Evolutionary conservation across 129 eudicot genomes (phyloP).

Genomic region (Silybum marianum): DNA sequence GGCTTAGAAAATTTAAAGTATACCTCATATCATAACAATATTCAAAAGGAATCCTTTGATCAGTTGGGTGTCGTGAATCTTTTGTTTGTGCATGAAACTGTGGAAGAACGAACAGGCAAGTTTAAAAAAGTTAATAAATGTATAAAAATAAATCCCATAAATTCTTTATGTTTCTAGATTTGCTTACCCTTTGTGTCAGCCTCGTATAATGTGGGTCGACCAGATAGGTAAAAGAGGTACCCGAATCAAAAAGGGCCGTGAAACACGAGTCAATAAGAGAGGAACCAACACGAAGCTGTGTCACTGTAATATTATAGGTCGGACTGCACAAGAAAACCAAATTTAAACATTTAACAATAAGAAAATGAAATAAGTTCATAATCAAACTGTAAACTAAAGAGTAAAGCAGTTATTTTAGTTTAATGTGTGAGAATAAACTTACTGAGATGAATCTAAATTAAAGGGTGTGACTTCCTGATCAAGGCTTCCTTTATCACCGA

Average conservation of each 20-base stretch:
- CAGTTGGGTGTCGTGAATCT: constrained; percentile 70
- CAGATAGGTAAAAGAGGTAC: constrained; percentile 86
- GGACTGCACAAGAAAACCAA: constrained; percentile 54
- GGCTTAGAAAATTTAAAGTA: not conserved
- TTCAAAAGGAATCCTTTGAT: constrained; percentile 86
- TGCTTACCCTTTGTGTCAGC: constrained; percentile 69
- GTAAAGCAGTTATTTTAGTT: not conserved
- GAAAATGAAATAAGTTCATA: not conserved
- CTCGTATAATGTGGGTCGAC: constrained; percentile 62
- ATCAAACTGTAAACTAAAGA: not conserved
- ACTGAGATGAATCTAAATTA: constrained; percentile 65
- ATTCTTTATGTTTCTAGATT: constrained; percentile 4
- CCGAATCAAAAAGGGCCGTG: constrained; percentile 90
- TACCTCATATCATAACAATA: constrained; percentile 95
- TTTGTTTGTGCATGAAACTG: constrained; percentile 72
- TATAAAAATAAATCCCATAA: not conserved
- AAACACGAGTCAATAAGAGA: constrained; percentile 56
- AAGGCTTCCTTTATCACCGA: constrained; percentile 89
- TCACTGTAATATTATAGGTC: constrained; percentile 66
- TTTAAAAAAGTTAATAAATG: not conserved
- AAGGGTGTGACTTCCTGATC: constrained; percentile 89
- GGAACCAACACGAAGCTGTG: constrained; percentile 72
- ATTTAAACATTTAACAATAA: not conserved
- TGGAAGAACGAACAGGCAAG: constrained; percentile 8
- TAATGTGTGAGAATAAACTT: constrained; percentile 49